A percentile compares a stretch with the other conserved stretches of the same genome.
Evolutionary conservation across 2,329 filamentous ascomycete species (phyloP).

Genomic region (Pyrenochaeta sp.): DNA sequence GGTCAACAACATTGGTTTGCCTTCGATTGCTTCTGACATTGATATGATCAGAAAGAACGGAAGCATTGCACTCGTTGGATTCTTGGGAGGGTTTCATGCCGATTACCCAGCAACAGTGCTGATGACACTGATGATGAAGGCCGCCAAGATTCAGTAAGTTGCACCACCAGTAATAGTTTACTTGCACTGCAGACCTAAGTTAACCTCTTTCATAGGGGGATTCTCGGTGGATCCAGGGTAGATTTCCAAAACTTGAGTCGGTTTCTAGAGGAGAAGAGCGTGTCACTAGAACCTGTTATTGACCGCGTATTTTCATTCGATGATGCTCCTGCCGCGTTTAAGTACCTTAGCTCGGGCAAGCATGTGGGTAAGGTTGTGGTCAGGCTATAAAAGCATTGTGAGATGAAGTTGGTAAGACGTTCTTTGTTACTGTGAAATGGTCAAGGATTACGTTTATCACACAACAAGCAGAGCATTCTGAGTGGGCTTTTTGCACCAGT

Average conservation of each 20-base stretch:
- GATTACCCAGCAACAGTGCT: constrained; percentile 16
- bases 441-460: too few relatives aligned
- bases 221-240: constrained; percentile 66
- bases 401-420: neutral
- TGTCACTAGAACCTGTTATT: constrained; percentile 36
- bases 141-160: constrained; percentile 30
- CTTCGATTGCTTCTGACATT: constrained; percentile 24
- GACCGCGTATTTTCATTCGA: constrained; percentile 46
- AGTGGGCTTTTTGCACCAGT: too few relatives aligned
- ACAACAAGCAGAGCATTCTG: too few relatives aligned
- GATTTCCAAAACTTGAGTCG: constrained; percentile 51
- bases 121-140: constrained; percentile 27
- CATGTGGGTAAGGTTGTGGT: constrained; percentile 44
- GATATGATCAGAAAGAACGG: constrained; percentile 21
- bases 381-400: too few relatives aligned
- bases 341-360: constrained; percentile 44
- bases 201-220: constrained; percentile 52
- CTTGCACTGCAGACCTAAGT: too few relatives aligned
- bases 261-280: constrained; percentile 44
- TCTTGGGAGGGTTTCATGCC: constrained; percentile 22
- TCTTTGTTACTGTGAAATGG: neutral
- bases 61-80: constrained; percentile 34
- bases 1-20: constrained; percentile 48
- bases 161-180: too few relatives aligned
- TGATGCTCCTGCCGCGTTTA: constrained; percentile 41